phyloP scores from a whole-genome alignment of 1,139 yeast species.

The Kluyveromyces sp. region DNA sequence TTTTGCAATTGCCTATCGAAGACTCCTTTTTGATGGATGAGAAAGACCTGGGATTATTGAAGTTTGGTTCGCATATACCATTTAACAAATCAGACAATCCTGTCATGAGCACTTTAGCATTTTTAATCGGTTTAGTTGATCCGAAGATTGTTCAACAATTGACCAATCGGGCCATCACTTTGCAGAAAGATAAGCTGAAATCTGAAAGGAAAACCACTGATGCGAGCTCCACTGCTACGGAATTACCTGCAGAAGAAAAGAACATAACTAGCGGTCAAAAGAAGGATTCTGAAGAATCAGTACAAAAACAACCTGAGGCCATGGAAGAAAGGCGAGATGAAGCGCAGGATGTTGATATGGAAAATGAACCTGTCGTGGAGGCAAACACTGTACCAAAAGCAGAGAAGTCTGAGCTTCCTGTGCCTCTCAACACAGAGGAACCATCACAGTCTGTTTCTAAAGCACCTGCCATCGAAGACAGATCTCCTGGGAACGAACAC shows the following conservation, averaged over 20 bases:
- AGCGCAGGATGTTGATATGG: slow-evolving; percentile 7
- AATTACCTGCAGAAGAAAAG: neutral
- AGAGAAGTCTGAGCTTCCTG: neutral
- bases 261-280: too few relatives aligned
- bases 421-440: neutral
- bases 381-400: slow-evolving; percentile 7
- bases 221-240: slow-evolving; percentile 8
- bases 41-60: slow-evolving; percentile 61
- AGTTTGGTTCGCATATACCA: slow-evolving; percentile 77
- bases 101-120: slow-evolving; percentile 80
- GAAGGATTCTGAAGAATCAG: too few relatives aligned
- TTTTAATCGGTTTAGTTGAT: slow-evolving; percentile 79
- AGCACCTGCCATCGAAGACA: slow-evolving; percentile 5
- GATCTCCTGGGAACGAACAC: slow-evolving; percentile 10
- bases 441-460: neutral
- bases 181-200: slow-evolving; percentile 42
- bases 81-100: slow-evolving; percentile 86
- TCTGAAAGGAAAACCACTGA: slow-evolving; percentile 12
- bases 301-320: too few relatives aligned
- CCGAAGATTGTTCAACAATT: slow-evolving; percentile 83
- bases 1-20: slow-evolving; percentile 75
- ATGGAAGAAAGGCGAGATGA: slow-evolving; percentile 3
- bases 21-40: slow-evolving; percentile 53
- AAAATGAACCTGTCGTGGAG: slow-evolving; percentile 11
- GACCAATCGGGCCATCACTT: slow-evolving; percentile 55